phyloP scores from a whole-genome alignment of 345 rosid species.

The Lepidium sativum region DNA sequence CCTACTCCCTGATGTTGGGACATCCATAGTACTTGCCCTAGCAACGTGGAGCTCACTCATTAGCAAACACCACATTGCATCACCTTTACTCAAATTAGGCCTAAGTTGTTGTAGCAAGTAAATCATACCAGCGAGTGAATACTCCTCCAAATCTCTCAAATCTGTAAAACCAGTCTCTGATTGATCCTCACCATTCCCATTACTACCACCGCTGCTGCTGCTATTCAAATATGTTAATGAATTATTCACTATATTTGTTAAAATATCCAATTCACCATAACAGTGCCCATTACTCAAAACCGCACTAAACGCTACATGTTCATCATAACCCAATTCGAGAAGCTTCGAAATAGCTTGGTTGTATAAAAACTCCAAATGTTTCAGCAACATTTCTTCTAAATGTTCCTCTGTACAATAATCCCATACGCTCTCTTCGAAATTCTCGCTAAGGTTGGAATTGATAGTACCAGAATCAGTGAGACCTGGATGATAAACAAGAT shows the following conservation, averaged over 20 bases:
- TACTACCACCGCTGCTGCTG: background rate
- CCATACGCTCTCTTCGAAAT: conserved; percentile 50
- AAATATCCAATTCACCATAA: conserved; percentile 73
- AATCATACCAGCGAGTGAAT: conserved; percentile 67
- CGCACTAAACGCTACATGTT: conserved; percentile 64
- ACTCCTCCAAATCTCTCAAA: conserved; percentile 75
- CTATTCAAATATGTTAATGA: conserved; percentile 61
- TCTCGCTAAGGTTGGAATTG: conserved; percentile 18
- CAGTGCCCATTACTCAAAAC: conserved; percentile 71
- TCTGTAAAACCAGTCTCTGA: conserved; percentile 50
- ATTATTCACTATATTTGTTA: conserved; percentile 64
- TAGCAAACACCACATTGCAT: conserved; percentile 94
- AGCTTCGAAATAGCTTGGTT: conserved; percentile 65
- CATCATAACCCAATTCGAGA: conserved; percentile 55
- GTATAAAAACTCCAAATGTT: conserved; percentile 52
- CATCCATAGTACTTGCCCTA: conserved; percentile 54
- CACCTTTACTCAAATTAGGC: conserved; percentile 80
- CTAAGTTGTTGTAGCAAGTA: conserved; percentile 76
- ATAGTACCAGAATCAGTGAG: conserved; percentile 26
- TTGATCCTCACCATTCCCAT: conserved; percentile 23
- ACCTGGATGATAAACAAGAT: conserved; percentile 43
- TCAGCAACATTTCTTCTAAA: conserved; percentile 60
- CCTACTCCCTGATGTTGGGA: conserved; percentile 19
- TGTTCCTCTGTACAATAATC: conserved; percentile 84
- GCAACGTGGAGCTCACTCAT: conserved; percentile 88